Percentiles rank a stretch among this genome's conserved stretches.
These are phyloP conservation scores for Pseudogymnoascus destructans DNA, from an alignment of 2,329 filamentous ascomycete species.

Conservation along the genomic window DNA sequence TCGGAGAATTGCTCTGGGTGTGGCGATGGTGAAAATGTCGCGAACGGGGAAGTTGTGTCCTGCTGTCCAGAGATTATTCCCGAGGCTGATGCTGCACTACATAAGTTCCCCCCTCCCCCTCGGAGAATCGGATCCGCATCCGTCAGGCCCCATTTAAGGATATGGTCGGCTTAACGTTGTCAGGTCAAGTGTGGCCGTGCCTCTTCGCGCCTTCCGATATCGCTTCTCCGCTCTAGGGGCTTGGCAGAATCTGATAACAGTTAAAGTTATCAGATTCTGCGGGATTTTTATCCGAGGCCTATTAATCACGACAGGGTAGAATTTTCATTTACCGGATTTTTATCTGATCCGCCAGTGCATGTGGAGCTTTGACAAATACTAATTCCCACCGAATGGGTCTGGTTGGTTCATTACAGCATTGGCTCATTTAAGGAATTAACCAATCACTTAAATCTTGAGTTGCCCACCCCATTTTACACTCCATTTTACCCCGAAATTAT, in stretches of 20 bases:
- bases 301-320: no score
- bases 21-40: background rate
- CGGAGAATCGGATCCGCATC: background rate
- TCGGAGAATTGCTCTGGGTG: background rate
- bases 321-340: no score
- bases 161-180: background rate
- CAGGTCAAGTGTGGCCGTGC: background rate
- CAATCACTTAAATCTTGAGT: no score
- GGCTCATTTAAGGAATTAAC: background rate
- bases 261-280: constrained; percentile 8
- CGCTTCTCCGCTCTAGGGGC: background rate
- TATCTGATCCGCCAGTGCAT: background rate
- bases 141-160: background rate
- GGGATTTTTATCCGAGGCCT: constrained; percentile 6
- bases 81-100: background rate
- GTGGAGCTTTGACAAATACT: background rate
- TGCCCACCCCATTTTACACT: no score
- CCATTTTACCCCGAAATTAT: no score
- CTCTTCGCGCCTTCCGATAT: background rate
- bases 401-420: background rate
- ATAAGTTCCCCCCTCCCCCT: background rate
- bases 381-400: background rate
- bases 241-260: background rate
- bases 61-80: background rate
- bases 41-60: background rate